Conservation (phyloP, 805 yeast genomes). For the Yarrowia osloensis region DNA sequence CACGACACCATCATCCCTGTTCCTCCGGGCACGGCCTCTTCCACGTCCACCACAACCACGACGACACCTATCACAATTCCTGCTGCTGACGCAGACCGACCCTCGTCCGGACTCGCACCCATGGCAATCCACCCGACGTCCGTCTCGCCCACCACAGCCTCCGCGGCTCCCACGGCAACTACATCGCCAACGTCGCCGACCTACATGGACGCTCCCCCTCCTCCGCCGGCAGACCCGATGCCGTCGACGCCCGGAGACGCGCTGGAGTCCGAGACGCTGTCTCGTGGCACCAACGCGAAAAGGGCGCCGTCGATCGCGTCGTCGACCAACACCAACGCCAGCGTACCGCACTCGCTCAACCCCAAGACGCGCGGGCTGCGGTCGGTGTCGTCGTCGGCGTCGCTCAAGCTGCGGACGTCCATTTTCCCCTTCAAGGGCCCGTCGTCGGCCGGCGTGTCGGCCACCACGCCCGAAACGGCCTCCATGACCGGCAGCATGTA, state of each 20-base stretch:
- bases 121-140: neutral
- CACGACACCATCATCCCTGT: neutral
- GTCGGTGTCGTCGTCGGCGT: conserved; percentile 22
- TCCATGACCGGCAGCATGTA: neutral
- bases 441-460: neutral
- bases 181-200: neutral
- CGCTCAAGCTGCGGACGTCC: conserved; percentile 13
- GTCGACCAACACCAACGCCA: neutral
- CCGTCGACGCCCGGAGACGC: neutral
- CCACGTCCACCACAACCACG: neutral
- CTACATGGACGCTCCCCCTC: neutral
- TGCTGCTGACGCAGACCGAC: neutral
- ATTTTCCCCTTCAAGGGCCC: conserved; percentile 24
- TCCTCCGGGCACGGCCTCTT: neutral
- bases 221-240: conserved; percentile 16
- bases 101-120: too few species aligned
- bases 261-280: neutral
- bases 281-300: neutral
- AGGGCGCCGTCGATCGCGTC: neutral
- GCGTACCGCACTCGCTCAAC: neutral
- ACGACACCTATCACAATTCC: neutral
- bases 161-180: neutral
- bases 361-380: conserved; percentile 4
- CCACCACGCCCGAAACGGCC: conserved; percentile 8
- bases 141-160: neutral